phyloP scores from a whole-genome alignment of 2,329 filamentous ascomycete genomes.

The Trichoderma koningiopsis region DNA sequence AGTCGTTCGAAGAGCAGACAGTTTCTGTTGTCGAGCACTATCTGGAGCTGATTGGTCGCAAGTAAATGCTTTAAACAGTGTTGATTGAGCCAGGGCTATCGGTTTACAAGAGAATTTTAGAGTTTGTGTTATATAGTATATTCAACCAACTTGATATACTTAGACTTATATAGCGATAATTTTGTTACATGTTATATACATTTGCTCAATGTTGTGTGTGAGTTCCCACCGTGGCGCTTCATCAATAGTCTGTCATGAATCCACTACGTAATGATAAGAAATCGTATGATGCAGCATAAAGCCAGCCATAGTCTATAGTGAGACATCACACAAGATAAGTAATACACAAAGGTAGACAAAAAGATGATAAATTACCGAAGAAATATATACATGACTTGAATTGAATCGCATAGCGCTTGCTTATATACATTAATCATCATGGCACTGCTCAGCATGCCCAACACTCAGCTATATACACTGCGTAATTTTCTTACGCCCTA shows the following conservation, averaged over 20 bases:
- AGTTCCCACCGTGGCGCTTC: too few species aligned
- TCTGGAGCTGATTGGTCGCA: constrained; percentile 33
- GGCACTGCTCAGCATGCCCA: not conserved
- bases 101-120: not conserved
- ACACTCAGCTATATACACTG: not conserved
- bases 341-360: too few species aligned
- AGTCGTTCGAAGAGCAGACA: constrained; percentile 40
- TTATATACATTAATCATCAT: constrained; percentile 16
- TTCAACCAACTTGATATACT: not conserved
- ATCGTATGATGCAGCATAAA: not conserved
- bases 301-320: not conserved
- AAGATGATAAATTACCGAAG: not conserved
- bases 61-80: not conserved
- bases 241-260: not conserved
- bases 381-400: not conserved
- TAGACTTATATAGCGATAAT: not conserved
- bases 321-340: too few species aligned
- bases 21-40: constrained; percentile 40
- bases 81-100: not conserved
- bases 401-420: not conserved
- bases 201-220: not conserved
- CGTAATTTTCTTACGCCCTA: not conserved
- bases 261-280: too few species aligned
- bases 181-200: not conserved
- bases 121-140: not conserved